Conservation (phyloP, 2,329 filamentous ascomycete species). For the Hypocreales sp. region DNA sequence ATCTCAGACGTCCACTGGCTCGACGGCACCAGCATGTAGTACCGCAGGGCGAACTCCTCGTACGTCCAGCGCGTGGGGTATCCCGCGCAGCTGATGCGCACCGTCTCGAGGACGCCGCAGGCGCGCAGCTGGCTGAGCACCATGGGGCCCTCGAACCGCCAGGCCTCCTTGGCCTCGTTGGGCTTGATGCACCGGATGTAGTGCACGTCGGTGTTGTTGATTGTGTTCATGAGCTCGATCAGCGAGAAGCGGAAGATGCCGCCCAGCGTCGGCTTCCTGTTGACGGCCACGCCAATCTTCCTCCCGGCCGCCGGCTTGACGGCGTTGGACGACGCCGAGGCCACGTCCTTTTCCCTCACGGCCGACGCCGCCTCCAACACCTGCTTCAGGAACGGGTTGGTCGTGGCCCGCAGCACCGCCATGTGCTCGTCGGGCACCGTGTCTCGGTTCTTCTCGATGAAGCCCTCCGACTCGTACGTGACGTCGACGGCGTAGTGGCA, state of each 20-base stretch:
- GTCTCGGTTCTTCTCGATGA: slow-evolving; percentile 98
- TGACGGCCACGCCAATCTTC: slow-evolving; percentile 81
- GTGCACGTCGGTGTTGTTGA: slow-evolving; percentile 95
- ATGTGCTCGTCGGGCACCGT: slow-evolving; percentile 98
- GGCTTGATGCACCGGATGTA: slow-evolving; percentile 99
- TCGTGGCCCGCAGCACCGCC: slow-evolving; percentile 73
- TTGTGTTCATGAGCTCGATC: slow-evolving; percentile 95
- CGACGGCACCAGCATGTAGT: slow-evolving; percentile 95
- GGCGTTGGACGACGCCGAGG: slow-evolving; percentile 47
- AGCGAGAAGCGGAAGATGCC: slow-evolving; percentile 98
- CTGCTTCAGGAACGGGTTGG: slow-evolving; percentile 69
- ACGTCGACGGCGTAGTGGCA: slow-evolving; percentile 98
- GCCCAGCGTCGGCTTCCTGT: slow-evolving; percentile 90
- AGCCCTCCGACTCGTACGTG: slow-evolving; percentile 96
- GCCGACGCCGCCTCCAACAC: slow-evolving; percentile 75
- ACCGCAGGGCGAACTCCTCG: slow-evolving; percentile 91
- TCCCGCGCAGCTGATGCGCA: slow-evolving; percentile 91
- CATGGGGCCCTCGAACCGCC: slow-evolving; percentile 99
- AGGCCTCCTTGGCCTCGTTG: slow-evolving; percentile 89
- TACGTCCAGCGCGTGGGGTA: slow-evolving; percentile 98
- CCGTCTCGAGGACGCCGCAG: slow-evolving; percentile 96
- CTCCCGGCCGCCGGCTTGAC: slow-evolving; percentile 69
- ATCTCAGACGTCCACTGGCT: slow-evolving; percentile 87
- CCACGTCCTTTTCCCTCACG: slow-evolving; percentile 78
- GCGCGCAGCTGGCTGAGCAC: slow-evolving; percentile 92